These are phyloP conservation scores for Primulina tabacum DNA, from an alignment of 257 asterid genomes.

Conservation along the genomic window DNA sequence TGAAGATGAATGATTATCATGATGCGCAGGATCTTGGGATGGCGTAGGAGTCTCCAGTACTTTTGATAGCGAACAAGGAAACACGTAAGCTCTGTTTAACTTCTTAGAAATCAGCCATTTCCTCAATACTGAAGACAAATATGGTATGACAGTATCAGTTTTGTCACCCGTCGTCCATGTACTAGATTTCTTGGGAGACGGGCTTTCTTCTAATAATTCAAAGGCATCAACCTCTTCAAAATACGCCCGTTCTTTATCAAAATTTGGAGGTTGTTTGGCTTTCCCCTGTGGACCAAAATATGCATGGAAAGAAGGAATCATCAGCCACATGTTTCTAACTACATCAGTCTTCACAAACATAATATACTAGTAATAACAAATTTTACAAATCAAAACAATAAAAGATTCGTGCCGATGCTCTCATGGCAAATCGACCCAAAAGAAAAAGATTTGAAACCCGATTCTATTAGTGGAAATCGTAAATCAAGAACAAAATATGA, in stretches of 20 bases:
- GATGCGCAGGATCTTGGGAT: conserved; percentile 30
- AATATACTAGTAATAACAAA: too few species aligned
- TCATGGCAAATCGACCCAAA: not conserved
- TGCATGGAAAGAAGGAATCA: conserved; percentile 14
- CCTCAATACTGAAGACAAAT: conserved; percentile 67
- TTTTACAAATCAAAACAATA: not conserved
- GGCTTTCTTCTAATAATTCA: conserved; percentile 89
- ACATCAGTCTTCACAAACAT: too few species aligned
- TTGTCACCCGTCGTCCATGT: conserved; percentile 65
- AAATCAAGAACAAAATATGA: conserved; percentile 11
- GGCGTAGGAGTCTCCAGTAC: conserved; percentile 65
- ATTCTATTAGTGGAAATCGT: conserved; percentile 14
- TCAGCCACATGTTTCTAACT: too few species aligned
- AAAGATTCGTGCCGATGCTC: not conserved
- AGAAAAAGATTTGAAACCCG: conserved; percentile 1
- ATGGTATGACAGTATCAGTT: conserved; percentile 44
- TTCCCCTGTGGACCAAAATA: conserved; percentile 51
- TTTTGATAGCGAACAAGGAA: conserved; percentile 66
- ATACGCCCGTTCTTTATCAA: conserved; percentile 67
- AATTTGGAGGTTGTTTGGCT: conserved; percentile 49
- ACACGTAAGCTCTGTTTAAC: conserved; percentile 43
- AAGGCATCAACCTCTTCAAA: conserved; percentile 88
- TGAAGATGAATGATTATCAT: conserved; percentile 30
- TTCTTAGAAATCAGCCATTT: conserved; percentile 75
- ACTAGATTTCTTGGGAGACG: conserved; percentile 78